Conservation (phyloP, 352 stramenopile species). For the Elongisporangium anandrum region DNA sequence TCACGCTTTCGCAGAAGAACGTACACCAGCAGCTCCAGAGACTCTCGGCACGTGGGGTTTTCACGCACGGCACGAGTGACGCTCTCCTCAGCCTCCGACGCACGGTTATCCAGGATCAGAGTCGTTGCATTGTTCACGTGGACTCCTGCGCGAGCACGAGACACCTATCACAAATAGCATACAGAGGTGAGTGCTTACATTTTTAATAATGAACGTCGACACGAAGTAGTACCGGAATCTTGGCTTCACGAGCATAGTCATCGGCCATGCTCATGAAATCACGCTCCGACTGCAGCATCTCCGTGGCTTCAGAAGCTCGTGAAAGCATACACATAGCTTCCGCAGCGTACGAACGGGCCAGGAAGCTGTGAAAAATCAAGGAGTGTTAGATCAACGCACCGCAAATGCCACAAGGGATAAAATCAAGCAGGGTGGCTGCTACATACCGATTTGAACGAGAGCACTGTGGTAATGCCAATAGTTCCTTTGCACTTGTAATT, state of each 20-base stretch:
- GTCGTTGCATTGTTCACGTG: conserved; percentile 85
- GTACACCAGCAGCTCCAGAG: conserved; percentile 84
- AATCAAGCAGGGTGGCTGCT: neutral
- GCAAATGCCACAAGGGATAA: neutral
- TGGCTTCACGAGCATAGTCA: conserved; percentile 72
- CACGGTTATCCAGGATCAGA: conserved; percentile 68
- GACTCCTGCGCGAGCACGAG: conserved; percentile 62
- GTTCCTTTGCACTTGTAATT: conserved; percentile 75
- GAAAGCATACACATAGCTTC: conserved; percentile 89
- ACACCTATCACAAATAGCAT: conserved; percentile 38
- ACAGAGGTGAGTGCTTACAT: neutral
- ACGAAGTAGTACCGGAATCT: conserved; percentile 44
- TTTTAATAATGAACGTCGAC: neutral
- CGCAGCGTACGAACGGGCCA: conserved; percentile 84
- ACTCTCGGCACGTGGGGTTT: conserved; percentile 78
- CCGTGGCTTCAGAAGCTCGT: conserved; percentile 70
- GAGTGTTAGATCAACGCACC: conserved; percentile 1
- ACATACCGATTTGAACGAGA: conserved; percentile 67
- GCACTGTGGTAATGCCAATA: conserved; percentile 61
- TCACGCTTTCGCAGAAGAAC: conserved; percentile 86
- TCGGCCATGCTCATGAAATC: conserved; percentile 75
- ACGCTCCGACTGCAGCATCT: conserved; percentile 64
- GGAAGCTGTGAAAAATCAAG: conserved; percentile 27
- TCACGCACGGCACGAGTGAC: conserved; percentile 79
- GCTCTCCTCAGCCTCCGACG: conserved; percentile 74